Evolutionary conservation across 805 yeast species (phyloP).

Genomic region (Wickerhamiella qilinensis): DNA sequence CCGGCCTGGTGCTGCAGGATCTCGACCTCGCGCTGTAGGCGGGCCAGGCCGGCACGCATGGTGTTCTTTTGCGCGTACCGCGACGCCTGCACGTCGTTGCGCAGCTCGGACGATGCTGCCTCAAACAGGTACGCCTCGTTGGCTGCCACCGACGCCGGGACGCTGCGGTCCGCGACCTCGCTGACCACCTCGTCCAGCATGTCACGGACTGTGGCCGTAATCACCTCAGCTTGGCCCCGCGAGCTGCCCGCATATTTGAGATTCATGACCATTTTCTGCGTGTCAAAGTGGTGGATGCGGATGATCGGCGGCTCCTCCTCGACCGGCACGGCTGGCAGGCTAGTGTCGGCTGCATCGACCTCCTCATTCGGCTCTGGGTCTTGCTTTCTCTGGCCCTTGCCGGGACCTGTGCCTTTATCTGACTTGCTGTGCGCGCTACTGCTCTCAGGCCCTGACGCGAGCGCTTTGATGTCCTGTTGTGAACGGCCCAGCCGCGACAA

Average conservation of each 20-base stretch:
- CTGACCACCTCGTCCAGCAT: conserved; percentile 22
- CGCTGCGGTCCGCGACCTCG: conserved; percentile 20
- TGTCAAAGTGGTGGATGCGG: conserved; percentile 32
- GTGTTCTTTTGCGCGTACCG: conserved; percentile 57
- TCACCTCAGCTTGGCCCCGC: conserved; percentile 40
- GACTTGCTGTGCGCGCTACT: no score
- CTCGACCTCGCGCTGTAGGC: conserved; percentile 56
- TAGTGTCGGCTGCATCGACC: background rate
- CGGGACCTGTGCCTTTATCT: no score
- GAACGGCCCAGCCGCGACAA: no score
- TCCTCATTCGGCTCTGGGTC: background rate
- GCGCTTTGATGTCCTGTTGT: no score
- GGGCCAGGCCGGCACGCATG: conserved; percentile 46
- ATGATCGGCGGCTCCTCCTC: conserved; percentile 1
- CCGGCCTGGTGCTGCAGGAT: conserved; percentile 63
- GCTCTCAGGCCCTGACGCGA: no score
- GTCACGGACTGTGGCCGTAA: conserved; percentile 31
- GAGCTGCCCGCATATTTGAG: conserved; percentile 43
- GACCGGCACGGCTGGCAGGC: background rate
- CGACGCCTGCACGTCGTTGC: conserved; percentile 58
- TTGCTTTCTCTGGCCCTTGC: no score
- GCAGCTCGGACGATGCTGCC: conserved; percentile 78
- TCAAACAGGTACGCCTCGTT: conserved; percentile 80
- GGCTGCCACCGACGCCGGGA: conserved; percentile 50
- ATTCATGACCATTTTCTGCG: conserved; percentile 41